Percentiles rank a stretch among this genome's conserved stretches.
Conservation (phyloP, 2,329 filamentous ascomycete genomes). For the Stagonosporopsis rhizophila region DNA sequence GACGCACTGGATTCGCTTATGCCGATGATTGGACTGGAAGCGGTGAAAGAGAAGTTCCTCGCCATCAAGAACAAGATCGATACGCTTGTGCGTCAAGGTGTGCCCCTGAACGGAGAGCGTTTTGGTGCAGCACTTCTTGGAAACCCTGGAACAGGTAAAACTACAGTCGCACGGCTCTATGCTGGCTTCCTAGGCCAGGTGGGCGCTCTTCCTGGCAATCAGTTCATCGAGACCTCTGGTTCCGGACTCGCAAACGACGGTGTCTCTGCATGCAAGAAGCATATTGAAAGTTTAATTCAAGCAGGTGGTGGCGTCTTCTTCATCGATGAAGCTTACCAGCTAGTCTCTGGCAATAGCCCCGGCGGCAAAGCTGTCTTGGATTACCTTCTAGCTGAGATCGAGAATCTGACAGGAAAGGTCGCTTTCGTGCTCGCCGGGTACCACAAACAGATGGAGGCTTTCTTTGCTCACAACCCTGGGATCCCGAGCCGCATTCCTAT, state of each 20-base stretch:
- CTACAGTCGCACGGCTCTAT: slow-evolving; percentile 76
- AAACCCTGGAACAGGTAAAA: slow-evolving; percentile 80
- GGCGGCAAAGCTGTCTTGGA: slow-evolving; percentile 71
- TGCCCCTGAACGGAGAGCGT: slow-evolving; percentile 64
- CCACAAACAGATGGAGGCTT: slow-evolving; percentile 75
- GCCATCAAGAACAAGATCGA: slow-evolving; percentile 70
- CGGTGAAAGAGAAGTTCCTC: slow-evolving; percentile 70
- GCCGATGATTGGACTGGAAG: slow-evolving; percentile 70
- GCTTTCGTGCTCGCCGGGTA: slow-evolving; percentile 79
- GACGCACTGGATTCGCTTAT: slow-evolving; percentile 68
- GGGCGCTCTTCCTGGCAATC: slow-evolving; percentile 66
- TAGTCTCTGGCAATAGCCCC: slow-evolving; percentile 64
- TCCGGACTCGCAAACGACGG: slow-evolving; percentile 70
- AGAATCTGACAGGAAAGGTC: slow-evolving; percentile 73
- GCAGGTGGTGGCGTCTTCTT: slow-evolving; percentile 73
- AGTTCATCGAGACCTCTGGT: slow-evolving; percentile 72
- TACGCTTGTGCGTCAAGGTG: slow-evolving; percentile 62
- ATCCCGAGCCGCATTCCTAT: slow-evolving; percentile 73
- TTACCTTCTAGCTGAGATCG: slow-evolving; percentile 74
- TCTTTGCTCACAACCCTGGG: slow-evolving; percentile 77
- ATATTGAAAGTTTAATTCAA: slow-evolving; percentile 64
- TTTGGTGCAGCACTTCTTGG: slow-evolving; percentile 70
- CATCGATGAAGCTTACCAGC: slow-evolving; percentile 81
- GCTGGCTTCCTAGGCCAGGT: slow-evolving; percentile 69
- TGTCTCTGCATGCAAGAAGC: slow-evolving; percentile 62